A percentile compares a stretch with the other conserved stretches of the same genome.
phyloP scores from a whole-genome alignment of 805 yeast genomes.

The Babjeviella inositovora region DNA sequence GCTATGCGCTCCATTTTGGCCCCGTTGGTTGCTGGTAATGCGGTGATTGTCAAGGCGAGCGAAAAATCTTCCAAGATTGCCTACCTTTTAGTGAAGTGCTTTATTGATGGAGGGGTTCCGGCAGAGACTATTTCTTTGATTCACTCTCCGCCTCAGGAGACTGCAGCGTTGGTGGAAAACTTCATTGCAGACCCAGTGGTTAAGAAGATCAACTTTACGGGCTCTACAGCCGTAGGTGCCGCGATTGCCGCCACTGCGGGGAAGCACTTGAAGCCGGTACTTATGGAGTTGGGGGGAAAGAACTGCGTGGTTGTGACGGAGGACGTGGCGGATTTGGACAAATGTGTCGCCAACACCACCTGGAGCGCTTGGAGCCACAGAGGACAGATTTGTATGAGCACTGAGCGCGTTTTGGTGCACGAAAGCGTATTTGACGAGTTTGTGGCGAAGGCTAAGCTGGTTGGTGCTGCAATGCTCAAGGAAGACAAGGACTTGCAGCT shows the following conservation, averaged over 20 bases:
- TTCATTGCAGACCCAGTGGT: slow-evolving; percentile 11
- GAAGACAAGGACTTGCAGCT: slow-evolving; percentile 7
- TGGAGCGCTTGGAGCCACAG: slow-evolving; percentile 22
- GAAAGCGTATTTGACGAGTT: slow-evolving; percentile 15
- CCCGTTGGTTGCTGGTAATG: slow-evolving; percentile 32
- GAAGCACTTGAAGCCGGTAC: slow-evolving; percentile 17
- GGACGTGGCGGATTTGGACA: slow-evolving; percentile 13
- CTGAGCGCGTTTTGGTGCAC: slow-evolving; percentile 19
- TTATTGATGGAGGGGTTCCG: slow-evolving; percentile 22
- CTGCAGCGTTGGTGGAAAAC: slow-evolving; percentile 8
- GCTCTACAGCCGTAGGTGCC: slow-evolving; percentile 22
- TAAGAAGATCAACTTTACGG: slow-evolving; percentile 25
- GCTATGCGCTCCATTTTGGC: slow-evolving; percentile 19
- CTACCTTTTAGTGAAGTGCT: slow-evolving; percentile 13
- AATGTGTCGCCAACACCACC: slow-evolving; percentile 11
- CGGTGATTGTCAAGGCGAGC: slow-evolving; percentile 22
- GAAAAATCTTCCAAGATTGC: slow-evolving; percentile 18
- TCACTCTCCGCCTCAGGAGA: slow-evolving; percentile 11
- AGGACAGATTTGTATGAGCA: slow-evolving; percentile 32
- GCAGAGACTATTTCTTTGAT: slow-evolving; percentile 15
- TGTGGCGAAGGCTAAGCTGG: slow-evolving; percentile 5
- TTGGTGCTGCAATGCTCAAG: slow-evolving; percentile 4
- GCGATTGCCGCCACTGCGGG: slow-evolving; percentile 18
- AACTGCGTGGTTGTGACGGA: slow-evolving; percentile 15
- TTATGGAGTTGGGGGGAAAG: slow-evolving; percentile 30